phyloP scores from a whole-genome alignment of 306 rosid genomes.

The Notholithocarpus densiflorus region DNA sequence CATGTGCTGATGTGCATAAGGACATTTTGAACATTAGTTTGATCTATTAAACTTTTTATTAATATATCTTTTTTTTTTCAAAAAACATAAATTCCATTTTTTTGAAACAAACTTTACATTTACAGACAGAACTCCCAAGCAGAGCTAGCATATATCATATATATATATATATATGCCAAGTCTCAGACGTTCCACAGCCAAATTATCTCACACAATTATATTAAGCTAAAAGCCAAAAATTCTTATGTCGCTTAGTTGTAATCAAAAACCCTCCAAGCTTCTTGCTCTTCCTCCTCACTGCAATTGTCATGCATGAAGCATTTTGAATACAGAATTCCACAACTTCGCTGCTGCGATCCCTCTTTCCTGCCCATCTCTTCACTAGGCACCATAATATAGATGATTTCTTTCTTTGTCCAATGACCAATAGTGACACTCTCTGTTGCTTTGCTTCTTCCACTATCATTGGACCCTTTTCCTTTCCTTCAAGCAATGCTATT shows the following conservation, averaged over 20 bases:
- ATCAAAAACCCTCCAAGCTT: constrained; percentile 82
- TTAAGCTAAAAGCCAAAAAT: constrained; percentile 93
- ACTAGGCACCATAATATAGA: constrained; percentile 43
- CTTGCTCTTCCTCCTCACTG: constrained; percentile 74
- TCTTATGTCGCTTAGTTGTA: constrained; percentile 84
- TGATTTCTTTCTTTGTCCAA: constrained; percentile 69
- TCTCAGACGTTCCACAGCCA: background rate
- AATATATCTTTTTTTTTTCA: too few species aligned
- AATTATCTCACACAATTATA: background rate
- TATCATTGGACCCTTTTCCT: constrained; percentile 58
- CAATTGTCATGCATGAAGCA: constrained; percentile 79
- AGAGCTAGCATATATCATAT: background rate
- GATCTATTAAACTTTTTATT: too few species aligned
- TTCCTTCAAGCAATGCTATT: constrained; percentile 55
- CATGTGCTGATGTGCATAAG: too few species aligned
- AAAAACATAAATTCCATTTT: too few species aligned
- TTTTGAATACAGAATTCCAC: constrained; percentile 74
- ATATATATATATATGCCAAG: background rate
- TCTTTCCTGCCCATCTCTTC: constrained; percentile 33
- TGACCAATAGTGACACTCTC: constrained; percentile 57
- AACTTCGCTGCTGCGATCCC: constrained; percentile 25
- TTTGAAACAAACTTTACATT: background rate
- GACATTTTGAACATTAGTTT: too few species aligned
- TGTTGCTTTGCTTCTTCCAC: constrained; percentile 78
- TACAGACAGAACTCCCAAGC: background rate